A percentile compares a stretch with the other conserved stretches of the same genome.
Evolutionary conservation across 2,329 filamentous ascomycete species (phyloP).

Genomic region (Apiospora pterosperma): DNA sequence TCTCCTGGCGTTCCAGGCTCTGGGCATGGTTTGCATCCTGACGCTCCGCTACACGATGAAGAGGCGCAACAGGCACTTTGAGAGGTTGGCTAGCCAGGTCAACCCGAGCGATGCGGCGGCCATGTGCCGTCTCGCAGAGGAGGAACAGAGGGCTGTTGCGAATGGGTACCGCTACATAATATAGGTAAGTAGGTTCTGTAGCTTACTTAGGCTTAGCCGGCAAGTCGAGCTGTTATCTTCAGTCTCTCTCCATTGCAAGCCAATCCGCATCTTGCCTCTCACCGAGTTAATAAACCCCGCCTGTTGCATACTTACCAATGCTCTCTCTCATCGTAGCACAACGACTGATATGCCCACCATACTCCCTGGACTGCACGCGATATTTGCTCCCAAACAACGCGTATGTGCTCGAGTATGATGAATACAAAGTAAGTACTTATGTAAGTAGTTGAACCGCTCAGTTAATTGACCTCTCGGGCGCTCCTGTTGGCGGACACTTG

Average conservation of each 20-base stretch:
- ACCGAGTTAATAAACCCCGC: background rate
- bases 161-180: background rate
- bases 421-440: background rate
- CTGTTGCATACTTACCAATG: background rate
- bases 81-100: background rate
- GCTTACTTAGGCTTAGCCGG: background rate
- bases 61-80: background rate
- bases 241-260: background rate
- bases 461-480: background rate
- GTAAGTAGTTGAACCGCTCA: background rate
- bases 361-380: too few relatives aligned
- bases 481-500: background rate
- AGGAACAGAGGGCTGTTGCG: background rate
- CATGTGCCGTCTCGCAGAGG: background rate
- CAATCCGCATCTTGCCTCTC: background rate
- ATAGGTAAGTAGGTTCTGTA: too few relatives aligned
- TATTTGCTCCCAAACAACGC: too few relatives aligned
- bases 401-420: too few relatives aligned
- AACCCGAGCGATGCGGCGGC: background rate
- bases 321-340: background rate
- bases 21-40: background rate
- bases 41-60: background rate
- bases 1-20: slow-evolving; percentile 20
- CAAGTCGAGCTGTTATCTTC: background rate
- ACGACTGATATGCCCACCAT: background rate